Conservation (phyloP, 2,329 filamentous ascomycete genomes). For the Coniochaeta sp. region DNA sequence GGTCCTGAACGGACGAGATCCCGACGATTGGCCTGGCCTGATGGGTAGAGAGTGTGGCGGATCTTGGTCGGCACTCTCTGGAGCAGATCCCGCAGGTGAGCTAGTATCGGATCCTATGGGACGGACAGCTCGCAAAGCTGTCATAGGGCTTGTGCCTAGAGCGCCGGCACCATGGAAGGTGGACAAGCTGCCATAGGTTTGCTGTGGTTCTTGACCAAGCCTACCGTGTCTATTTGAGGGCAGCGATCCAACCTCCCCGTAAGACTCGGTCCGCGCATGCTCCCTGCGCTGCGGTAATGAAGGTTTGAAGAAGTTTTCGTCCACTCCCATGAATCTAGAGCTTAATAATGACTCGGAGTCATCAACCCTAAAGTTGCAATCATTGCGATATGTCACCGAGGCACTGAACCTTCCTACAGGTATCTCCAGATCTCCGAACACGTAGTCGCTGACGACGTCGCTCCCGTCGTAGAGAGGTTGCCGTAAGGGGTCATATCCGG, state of each 20-base stretch:
- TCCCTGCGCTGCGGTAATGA: constrained; percentile 49
- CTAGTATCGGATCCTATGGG: constrained; percentile 53
- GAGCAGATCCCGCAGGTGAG: constrained; percentile 47
- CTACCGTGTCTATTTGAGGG: constrained; percentile 50
- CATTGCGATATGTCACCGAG: constrained; percentile 75
- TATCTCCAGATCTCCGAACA: constrained; percentile 77
- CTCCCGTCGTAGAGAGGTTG: constrained; percentile 60
- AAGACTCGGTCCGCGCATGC: constrained; percentile 26
- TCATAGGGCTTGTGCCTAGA: constrained; percentile 77
- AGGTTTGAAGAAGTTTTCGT: constrained; percentile 80
- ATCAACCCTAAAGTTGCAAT: constrained; percentile 86
- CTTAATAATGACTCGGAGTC: constrained; percentile 86
- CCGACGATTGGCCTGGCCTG: constrained; percentile 20
- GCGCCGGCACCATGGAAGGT: constrained; percentile 79
- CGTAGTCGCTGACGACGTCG: constrained; percentile 65
- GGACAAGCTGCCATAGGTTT: constrained; percentile 82
- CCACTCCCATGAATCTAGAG: constrained; percentile 86
- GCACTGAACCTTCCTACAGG: constrained; percentile 79
- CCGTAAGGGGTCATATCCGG: constrained; percentile 60
- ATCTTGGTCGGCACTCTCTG: constrained; percentile 34
- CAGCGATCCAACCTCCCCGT: constrained; percentile 63
- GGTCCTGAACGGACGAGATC: constrained; percentile 25
- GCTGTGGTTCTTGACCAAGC: constrained; percentile 54
- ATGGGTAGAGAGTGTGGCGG: constrained; percentile 48
- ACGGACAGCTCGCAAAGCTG: constrained; percentile 66